Evolutionary conservation across 75 land plant genomes (phyloP), one percentile per base, ranked within the genome.

Genomic region (Selaginella tamariscina): DNA sequence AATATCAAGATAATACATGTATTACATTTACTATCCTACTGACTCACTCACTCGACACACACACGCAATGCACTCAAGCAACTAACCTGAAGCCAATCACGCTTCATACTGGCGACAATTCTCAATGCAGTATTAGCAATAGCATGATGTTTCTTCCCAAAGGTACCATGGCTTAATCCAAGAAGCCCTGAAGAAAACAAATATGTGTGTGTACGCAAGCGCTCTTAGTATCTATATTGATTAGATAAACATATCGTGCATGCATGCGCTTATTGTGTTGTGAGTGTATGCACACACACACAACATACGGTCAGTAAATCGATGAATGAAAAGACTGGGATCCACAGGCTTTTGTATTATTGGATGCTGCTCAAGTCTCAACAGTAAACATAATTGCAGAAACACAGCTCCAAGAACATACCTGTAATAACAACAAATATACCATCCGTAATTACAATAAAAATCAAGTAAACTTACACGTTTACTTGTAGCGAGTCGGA

Each of bases 341-440:
- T 93, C 98, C 65, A 93, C 83, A 72, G 82, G 90, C 70, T 85
- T 89, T 65, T 83, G 84, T 69, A 93, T 74, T 56, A 84, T 76
- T 0, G 83, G 80, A 71, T 86, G 86, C 66, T 89, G 83, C 22
- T 70, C 79, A 60, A 93, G 84, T 27, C 80, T 75, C 29, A 93
- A 70, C 23, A 83, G 33, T 69, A 79, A 64, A 73, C 98, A 93
- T 54, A 93, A 85, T 72, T 93, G 90, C 74, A 93, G 70, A 80
- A 86, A 93, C n/a, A 93, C 95, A 69, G 90, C 90, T 73, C 98
- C 98, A 32, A 93, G 72, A 65, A 84, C 86, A 81, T 92, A 92
- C 56, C 97, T 92, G 86, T 39, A 74, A 54, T 18, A 56, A 57
- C 22, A 23, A 70, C 30, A 0, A 54, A 70, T 0, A 0, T 56